A percentile compares a stretch with the other conserved stretches of the same genome.
These are phyloP conservation scores for Pseudomassariella vexata DNA, from an alignment of 2,329 filamentous ascomycete genomes.

Conservation along the genomic window DNA sequence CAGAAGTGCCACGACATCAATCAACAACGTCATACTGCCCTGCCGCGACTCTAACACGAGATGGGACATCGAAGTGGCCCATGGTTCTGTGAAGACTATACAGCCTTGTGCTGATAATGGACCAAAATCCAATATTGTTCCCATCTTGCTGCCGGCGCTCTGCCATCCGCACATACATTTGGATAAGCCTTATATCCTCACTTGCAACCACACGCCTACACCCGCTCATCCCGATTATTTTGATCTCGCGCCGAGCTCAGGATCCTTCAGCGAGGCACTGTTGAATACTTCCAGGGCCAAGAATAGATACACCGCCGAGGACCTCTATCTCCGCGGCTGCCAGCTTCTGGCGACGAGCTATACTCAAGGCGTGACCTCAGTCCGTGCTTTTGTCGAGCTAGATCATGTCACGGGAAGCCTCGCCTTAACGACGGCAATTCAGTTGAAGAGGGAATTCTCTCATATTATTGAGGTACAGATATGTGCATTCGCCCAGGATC, in stretches of 20 bases:
- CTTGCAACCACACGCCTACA: constrained; percentile 17
- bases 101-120: constrained; percentile 9
- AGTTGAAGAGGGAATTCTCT: constrained; percentile 48
- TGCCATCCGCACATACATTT: constrained; percentile 71
- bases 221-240: constrained; percentile 45
- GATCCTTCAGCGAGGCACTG: constrained; percentile 63
- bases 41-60: constrained; percentile 4
- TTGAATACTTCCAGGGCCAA: constrained; percentile 48
- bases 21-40: constrained; percentile 13
- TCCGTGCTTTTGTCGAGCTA: constrained; percentile 67
- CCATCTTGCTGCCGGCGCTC: constrained; percentile 34
- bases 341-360: constrained; percentile 62
- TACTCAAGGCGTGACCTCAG: constrained; percentile 58
- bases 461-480: constrained; percentile 56
- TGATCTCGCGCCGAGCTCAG: constrained; percentile 52
- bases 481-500: constrained; percentile 66
- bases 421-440: constrained; percentile 44
- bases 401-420: constrained; percentile 50
- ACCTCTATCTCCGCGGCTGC: constrained; percentile 59
- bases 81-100: constrained; percentile 14
- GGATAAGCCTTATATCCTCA: constrained; percentile 60
- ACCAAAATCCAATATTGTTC: constrained; percentile 5
- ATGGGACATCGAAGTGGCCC: constrained; percentile 13
- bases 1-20: too few species aligned
- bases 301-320: constrained; percentile 51